Evolutionary conservation across 2,329 filamentous ascomycete genomes (phyloP), one percentile per base, ranked within the genome.

Genomic region (Triangularia setosa): DNA sequence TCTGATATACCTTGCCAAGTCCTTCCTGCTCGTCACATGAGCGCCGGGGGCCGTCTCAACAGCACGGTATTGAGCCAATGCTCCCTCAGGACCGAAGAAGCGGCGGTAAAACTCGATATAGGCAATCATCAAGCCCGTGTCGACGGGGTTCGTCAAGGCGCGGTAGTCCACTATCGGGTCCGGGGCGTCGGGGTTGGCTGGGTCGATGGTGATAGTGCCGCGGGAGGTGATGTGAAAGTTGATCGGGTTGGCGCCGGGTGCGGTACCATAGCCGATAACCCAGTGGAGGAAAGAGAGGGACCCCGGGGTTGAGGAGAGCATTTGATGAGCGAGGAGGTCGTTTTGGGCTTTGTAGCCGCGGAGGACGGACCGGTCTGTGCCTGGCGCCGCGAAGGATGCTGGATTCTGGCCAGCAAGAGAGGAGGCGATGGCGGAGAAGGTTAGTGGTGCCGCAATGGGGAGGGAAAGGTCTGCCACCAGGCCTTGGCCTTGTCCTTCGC

Each of bases 71-170:
- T 14, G 8, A 7, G 30, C 30, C 12, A 35, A 35, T 35, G 30
- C 8, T 11, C 30, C 30, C 30, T 35, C 30, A 4, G 30, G 30
- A 14, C 30, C 30, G 44, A 52, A 52, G 30, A 59, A 69, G 4
- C 65, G 73, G 0, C 77, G 75, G 8, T 76, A 75, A 65, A 77
- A 77, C 14, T 75, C 76, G 1, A 77, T 72, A 18, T 77, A 75
- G 60, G 72, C 71, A 25, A 73, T 73, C 28, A 83, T 78, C 8
- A 77, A 78, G 68, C 82, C 81, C 40, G 83, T 71, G 66, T 87
- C 84, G 53, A 83, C 76, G 9, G 83, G 81, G 68, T 84, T 76
- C 27, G 78, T 80, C 63, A 77, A 70, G 14, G 73, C 69, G 35
- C 74, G 71, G 61, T 76, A 76, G 69, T 81, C 77, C 23, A 80